These are phyloP conservation scores for Vitis rupestris DNA, from an alignment of 164 flowering plant species.

Conservation along the genomic window DNA sequence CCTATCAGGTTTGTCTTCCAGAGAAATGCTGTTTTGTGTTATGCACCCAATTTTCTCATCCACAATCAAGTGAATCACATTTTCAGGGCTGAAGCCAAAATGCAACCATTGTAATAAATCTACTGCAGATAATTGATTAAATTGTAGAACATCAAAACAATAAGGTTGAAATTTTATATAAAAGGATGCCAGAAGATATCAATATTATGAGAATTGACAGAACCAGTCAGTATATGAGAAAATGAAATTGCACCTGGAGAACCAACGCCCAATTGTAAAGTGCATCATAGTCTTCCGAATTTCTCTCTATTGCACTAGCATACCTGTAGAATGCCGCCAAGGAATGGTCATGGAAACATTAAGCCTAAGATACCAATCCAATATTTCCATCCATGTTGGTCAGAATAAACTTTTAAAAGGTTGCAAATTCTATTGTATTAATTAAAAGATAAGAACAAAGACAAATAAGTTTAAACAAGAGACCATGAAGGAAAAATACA, in stretches of 20 bases:
- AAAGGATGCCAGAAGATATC: too few species aligned
- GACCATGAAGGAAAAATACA: background rate
- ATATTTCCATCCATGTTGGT: background rate
- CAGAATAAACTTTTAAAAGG: too few species aligned
- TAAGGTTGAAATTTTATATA: background rate
- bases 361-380: background rate
- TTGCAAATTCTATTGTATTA: too few species aligned
- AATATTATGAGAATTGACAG: background rate
- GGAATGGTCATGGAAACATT: background rate
- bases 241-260: slow-evolving; percentile 71
- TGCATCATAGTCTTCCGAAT: slow-evolving; percentile 93
- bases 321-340: slow-evolving; percentile 48
- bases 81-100: background rate
- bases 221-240: background rate
- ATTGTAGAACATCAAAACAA: background rate
- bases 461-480: background rate
- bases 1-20: too few species aligned
- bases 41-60: background rate
- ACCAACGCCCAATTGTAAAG: slow-evolving; percentile 98
- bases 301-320: slow-evolving; percentile 89
- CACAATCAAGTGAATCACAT: background rate
- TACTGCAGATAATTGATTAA: background rate
- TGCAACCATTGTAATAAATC: background rate
- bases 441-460: too few species aligned
- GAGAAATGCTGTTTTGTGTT: too few species aligned